Conservation (phyloP, 805 yeast species). For the Sungouiozyma intestinalis region DNA sequence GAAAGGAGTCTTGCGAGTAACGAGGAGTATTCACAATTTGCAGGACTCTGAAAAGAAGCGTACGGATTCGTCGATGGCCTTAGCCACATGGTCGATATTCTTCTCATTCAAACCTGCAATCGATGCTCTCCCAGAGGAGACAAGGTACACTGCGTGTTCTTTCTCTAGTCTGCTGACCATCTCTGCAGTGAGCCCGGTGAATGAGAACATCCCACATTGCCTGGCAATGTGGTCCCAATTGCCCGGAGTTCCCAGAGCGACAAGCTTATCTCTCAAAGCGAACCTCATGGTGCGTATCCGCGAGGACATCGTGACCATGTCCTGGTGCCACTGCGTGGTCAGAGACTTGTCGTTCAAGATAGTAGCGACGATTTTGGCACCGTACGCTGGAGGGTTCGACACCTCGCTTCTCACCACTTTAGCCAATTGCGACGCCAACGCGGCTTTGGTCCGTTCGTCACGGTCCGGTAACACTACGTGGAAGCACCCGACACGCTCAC, state of each 20-base stretch:
- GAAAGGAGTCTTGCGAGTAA: too few species aligned
- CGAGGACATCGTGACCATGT: conserved; percentile 76
- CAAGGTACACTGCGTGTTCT: conserved; percentile 74
- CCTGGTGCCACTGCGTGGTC: conserved; percentile 70
- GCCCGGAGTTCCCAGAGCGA: conserved; percentile 68
- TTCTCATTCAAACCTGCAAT: conserved; percentile 84
- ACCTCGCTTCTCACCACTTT: conserved; percentile 71
- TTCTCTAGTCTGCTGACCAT: conserved; percentile 70
- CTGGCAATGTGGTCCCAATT: conserved; percentile 82
- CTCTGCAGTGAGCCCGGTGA: conserved; percentile 70
- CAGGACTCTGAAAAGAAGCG: conserved; percentile 28
- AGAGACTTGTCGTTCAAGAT: conserved; percentile 61
- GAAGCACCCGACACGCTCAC: conserved; percentile 93
- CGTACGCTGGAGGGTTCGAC: conserved; percentile 92
- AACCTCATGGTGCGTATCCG: conserved; percentile 75
- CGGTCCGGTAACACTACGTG: conserved; percentile 53
- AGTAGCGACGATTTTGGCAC: conserved; percentile 79
- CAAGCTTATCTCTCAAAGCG: conserved; percentile 50
- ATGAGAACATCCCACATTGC: conserved; percentile 96
- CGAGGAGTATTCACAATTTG: conserved; percentile 10
- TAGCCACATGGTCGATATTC: conserved; percentile 71
- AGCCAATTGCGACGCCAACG: conserved; percentile 67
- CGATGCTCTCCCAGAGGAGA: conserved; percentile 78
- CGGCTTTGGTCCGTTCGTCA: conserved; percentile 33
- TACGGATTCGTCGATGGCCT: conserved; percentile 72